phyloP scores from a whole-genome alignment of 306 rosid species.

The Vigna hirtella region DNA sequence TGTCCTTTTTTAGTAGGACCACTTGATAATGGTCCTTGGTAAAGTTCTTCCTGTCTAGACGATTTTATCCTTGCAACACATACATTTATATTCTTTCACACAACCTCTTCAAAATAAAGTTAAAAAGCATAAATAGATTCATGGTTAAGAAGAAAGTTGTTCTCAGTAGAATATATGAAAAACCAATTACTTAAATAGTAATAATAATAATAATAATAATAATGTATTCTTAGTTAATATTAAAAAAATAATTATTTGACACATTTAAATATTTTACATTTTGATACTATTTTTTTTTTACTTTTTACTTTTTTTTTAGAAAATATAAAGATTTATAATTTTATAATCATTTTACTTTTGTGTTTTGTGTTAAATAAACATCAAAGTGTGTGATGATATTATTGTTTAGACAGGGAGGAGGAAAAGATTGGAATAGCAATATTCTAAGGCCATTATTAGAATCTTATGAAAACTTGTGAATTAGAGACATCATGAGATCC shows the following conservation, averaged over 20 bases:
- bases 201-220: background rate
- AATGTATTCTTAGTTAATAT: no score
- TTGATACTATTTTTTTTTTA: no score
- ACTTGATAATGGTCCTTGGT: background rate
- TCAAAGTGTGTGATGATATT: no score
- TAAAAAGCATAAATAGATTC: background rate
- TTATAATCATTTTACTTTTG: no score
- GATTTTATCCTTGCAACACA: background rate
- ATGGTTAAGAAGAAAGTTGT: background rate
- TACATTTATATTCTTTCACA: background rate
- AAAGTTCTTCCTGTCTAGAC: background rate
- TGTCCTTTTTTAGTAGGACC: constrained; percentile 13
- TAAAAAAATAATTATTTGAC: no score
- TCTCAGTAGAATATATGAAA: background rate
- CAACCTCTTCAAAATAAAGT: background rate
- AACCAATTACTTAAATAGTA: background rate
- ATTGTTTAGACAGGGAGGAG: background rate
- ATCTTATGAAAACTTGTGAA: constrained; percentile 6
- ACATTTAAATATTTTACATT: no score
- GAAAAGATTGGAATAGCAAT: background rate
- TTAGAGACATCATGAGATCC: constrained; percentile 29
- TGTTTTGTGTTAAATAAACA: no score
- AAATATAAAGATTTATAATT: no score
- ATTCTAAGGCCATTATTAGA: background rate
- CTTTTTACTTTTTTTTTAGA: no score